Conservation (phyloP, 73 alveolate genomes). For the Blepharisma japonicum region DNA sequence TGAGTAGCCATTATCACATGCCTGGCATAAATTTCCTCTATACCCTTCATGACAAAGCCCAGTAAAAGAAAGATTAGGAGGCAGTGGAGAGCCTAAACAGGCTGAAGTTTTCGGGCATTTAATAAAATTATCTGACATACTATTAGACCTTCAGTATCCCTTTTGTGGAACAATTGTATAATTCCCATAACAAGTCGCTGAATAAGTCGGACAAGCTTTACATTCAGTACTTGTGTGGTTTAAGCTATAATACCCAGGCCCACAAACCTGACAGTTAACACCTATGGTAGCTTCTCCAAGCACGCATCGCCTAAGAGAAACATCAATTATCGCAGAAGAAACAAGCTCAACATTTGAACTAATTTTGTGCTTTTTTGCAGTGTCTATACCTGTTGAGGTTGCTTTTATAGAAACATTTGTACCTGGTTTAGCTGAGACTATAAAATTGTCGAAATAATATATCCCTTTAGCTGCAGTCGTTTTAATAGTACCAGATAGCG, state of each 20-base stretch:
- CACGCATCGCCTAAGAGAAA: background rate
- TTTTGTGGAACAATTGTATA: background rate
- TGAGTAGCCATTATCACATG: conserved; percentile 61
- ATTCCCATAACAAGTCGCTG: conserved; percentile 1
- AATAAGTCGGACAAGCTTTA: background rate
- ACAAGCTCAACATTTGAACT: background rate
- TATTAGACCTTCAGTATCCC: conserved; percentile 6
- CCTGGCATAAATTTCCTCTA: conserved; percentile 59
- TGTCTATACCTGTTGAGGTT: background rate
- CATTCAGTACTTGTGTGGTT: background rate
- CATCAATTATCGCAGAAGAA: background rate
- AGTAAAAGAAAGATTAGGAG: conserved; percentile 34
- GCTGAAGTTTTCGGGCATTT: background rate
- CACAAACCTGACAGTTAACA: background rate
- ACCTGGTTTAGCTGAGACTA: background rate
- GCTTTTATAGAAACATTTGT: background rate
- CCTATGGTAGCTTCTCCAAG: background rate
- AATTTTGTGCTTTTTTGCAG: background rate
- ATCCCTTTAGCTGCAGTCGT: background rate
- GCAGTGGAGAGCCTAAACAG: background rate
- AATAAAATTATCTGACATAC: background rate
- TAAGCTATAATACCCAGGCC: background rate
- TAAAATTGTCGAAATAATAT: background rate
- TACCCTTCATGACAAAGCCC: conserved; percentile 65
- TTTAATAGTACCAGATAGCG: background rate